Percentiles rank a stretch among this genome's conserved stretches.
Evolutionary conservation across 257 asterid genomes (phyloP).

Genomic region (Galeopsis tetrahit): DNA sequence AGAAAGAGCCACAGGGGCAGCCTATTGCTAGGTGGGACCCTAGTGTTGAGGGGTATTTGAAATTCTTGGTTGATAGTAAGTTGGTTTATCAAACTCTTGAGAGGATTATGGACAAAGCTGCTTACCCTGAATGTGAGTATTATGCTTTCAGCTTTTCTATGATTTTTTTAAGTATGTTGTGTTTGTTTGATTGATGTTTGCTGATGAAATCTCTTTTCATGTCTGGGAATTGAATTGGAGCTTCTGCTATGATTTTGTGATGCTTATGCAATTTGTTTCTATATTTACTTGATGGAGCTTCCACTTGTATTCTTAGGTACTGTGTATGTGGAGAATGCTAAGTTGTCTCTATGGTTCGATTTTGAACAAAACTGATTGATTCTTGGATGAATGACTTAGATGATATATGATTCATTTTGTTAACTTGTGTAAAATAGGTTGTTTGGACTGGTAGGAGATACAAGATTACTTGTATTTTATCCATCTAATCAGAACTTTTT

Average conservation of each 20-base stretch:
- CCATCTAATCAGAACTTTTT: not conserved
- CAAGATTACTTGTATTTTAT: not conserved
- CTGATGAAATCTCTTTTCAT: not conserved
- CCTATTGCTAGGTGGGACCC: constrained; percentile 88
- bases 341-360: not conserved
- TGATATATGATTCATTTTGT: not conserved
- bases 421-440: not conserved
- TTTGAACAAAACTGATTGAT: not conserved
- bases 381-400: not conserved
- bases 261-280: constrained; percentile 5
- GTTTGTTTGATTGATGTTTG: not conserved
- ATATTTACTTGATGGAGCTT: not conserved
- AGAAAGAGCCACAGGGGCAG: constrained; percentile 71
- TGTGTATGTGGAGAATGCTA: not conserved
- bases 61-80: constrained; percentile 89
- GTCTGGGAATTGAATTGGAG: not conserved
- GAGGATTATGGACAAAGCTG: constrained; percentile 66
- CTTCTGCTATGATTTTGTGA: not conserved
- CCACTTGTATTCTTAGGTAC: not conserved
- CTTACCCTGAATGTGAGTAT: constrained; percentile 89
- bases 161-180: not conserved
- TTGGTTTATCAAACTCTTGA: constrained; percentile 93
- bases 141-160: not conserved
- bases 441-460: not conserved
- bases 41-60: constrained; percentile 75